Base-by-base conservation (phyloP, 768 basidiomycete species). In the Flagelloscypha sp. region DNA sequence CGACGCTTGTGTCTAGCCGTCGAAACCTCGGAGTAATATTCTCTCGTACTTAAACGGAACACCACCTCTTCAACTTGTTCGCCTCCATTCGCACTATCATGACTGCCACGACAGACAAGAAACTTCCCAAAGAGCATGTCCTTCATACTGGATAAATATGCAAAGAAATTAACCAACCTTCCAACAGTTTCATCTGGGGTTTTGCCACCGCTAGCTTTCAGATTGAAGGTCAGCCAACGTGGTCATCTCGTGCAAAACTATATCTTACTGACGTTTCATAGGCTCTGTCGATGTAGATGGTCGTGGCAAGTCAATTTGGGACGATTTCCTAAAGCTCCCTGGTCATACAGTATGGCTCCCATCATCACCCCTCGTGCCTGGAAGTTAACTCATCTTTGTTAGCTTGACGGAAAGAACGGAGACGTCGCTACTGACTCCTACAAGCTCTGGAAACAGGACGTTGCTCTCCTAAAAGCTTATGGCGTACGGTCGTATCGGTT, bases 401-500 rank as follows among this genome's bases (percentile, higher is more conserved):
- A n/a, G 5, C 51, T 68, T 37, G 84, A 84, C 48, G 81, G 82
- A 3, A 53, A 65, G 31, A 65, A 74, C 50, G 81, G 79, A 6
- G 78, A 81, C 48, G 70, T 76, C 34, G 80, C 83, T 5, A 82
- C 79, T 30, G 76, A 80, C 54, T 82, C 80, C 9, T 79, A 82
- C 58, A 66, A 63, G 35, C 61, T 72, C 41, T 85, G 79, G 77
- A 68, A 68, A 40, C 72, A 79, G 43, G 82, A 84, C 50, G 55
- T 82, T 24, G 69, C 67, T 22, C 61, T 85, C 25, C 62, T 87
- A 44, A 65, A 63, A 17, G 46, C 64, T 23, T 80, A 83, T 43
- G 79, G 80, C 22, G 75, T 78, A 31, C 81, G 79, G 46, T 59
- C 78, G 2, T 86, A 85, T 59, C 72, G 83, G 15, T 85, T 87